These are phyloP conservation scores for Phoenix dactylifera DNA, from an alignment of 176 grass and related monocot species.

Conservation along the genomic window DNA sequence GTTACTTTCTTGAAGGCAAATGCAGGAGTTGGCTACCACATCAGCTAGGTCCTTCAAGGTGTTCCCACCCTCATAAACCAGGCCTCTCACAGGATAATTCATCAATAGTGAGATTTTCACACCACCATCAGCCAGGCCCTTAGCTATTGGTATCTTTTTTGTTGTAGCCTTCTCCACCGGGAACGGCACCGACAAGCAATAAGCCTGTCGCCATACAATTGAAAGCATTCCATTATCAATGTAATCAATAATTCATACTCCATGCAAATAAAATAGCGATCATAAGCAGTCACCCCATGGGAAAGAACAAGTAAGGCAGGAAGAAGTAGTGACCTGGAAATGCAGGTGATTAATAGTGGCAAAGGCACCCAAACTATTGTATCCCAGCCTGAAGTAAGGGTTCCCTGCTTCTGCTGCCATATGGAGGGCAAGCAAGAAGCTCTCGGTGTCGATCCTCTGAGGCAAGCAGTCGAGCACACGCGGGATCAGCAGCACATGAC, in stretches of 20 bases:
- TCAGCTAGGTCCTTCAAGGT: conserved; percentile 52
- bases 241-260: too few relatives aligned
- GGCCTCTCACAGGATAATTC: conserved; percentile 86
- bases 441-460: conserved; percentile 76
- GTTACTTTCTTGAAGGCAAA: conserved; percentile 87
- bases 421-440: conserved; percentile 66
- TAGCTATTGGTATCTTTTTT: conserved; percentile 44
- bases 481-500: conserved; percentile 85
- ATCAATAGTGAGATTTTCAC: conserved; percentile 72
- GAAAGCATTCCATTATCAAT: conserved; percentile 4
- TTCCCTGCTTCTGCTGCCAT: conserved; percentile 62
- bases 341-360: conserved; percentile 97
- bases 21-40: conserved; percentile 72
- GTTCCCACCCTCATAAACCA: conserved; percentile 73
- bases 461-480: conserved; percentile 57
- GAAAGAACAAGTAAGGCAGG: background rate
- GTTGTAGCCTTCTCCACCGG: conserved; percentile 84
- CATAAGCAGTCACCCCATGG: too few relatives aligned
- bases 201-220: conserved; percentile 40
- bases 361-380: conserved; percentile 94
- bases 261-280: too few relatives aligned
- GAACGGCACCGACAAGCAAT: conserved; percentile 72
- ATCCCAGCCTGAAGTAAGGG: conserved; percentile 80
- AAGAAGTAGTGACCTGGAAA: conserved; percentile 55
- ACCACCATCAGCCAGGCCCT: conserved; percentile 32